Percentiles rank a stretch among this genome's conserved stretches.
Evolutionary conservation across 2,329 filamentous ascomycete genomes (phyloP).

Genomic region (Curvularia verruculosa): DNA sequence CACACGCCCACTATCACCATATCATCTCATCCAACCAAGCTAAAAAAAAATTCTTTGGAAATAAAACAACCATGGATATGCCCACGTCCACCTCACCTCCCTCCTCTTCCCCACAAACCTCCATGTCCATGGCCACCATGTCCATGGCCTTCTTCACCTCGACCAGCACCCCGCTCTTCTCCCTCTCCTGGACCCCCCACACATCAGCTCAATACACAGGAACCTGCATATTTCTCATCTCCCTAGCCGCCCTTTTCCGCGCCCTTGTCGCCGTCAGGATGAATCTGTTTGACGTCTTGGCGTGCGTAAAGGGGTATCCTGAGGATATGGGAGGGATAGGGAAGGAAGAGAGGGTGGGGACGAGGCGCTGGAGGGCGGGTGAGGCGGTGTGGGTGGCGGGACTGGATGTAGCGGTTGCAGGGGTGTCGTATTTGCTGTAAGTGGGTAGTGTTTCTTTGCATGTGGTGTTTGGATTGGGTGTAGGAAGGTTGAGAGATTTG

Average conservation of each 20-base stretch:
- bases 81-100: constrained; percentile 23
- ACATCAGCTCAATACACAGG: constrained; percentile 75
- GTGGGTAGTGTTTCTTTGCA: constrained; percentile 48
- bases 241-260: constrained; percentile 72
- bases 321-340: constrained; percentile 49
- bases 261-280: constrained; percentile 70
- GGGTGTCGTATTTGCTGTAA: constrained; percentile 83
- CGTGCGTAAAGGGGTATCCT: constrained; percentile 56
- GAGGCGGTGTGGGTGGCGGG: constrained; percentile 78
- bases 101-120: constrained; percentile 11
- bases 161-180: constrained; percentile 67
- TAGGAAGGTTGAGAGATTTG: too few species aligned
- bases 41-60: too few species aligned
- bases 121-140: constrained; percentile 47
- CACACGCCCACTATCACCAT: background rate
- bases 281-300: constrained; percentile 56
- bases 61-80: background rate
- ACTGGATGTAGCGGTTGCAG: constrained; percentile 70
- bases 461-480: too few species aligned
- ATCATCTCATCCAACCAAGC: background rate
- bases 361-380: constrained; percentile 74
- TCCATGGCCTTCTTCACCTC: constrained; percentile 68
- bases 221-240: constrained; percentile 87
- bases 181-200: constrained; percentile 72
- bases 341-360: background rate